phyloP scores from a whole-genome alignment of 2,329 filamentous ascomycete species.

The Venturiaceae sp. region DNA sequence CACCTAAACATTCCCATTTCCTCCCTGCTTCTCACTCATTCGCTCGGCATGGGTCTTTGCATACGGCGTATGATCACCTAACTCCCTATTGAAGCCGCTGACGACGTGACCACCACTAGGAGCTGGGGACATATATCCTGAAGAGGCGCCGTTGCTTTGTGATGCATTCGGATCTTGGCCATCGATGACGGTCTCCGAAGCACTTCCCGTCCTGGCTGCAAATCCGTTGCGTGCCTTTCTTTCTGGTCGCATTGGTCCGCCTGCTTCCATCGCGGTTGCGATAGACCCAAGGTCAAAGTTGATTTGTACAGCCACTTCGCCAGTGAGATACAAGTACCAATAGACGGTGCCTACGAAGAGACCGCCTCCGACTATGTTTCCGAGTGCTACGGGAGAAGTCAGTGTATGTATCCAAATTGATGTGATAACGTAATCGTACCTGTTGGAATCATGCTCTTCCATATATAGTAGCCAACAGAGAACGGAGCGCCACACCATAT shows the following conservation, averaged over 20 bases:
- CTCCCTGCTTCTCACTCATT: not conserved
- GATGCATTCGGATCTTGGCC: not conserved
- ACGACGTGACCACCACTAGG: not conserved
- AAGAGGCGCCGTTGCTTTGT: not conserved
- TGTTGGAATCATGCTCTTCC: slow-evolving; percentile 19
- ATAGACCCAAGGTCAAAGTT: not conserved
- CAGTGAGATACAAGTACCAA: slow-evolving; percentile 2
- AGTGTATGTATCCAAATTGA: not conserved
- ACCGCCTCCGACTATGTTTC: slow-evolving; percentile 16
- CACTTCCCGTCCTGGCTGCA: not conserved
- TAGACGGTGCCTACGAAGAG: not conserved
- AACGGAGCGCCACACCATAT: slow-evolving; percentile 16
- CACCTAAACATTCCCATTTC: not conserved
- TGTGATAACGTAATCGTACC: not conserved
- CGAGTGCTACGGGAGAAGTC: slow-evolving; percentile 7
- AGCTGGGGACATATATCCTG: not conserved
- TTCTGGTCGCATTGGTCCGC: not conserved
- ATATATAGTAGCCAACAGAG: slow-evolving; percentile 18
- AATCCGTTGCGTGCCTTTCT: too few species aligned
- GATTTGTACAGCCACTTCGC: not conserved
- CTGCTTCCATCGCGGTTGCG: not conserved
- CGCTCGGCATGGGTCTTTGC: not conserved
- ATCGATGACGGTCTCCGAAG: not conserved
- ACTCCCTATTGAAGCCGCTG: not conserved
- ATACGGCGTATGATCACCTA: not conserved